These are phyloP conservation scores for Dichotomopilus funicola DNA, from an alignment of 2,329 filamentous ascomycete species.

Conservation along the genomic window DNA sequence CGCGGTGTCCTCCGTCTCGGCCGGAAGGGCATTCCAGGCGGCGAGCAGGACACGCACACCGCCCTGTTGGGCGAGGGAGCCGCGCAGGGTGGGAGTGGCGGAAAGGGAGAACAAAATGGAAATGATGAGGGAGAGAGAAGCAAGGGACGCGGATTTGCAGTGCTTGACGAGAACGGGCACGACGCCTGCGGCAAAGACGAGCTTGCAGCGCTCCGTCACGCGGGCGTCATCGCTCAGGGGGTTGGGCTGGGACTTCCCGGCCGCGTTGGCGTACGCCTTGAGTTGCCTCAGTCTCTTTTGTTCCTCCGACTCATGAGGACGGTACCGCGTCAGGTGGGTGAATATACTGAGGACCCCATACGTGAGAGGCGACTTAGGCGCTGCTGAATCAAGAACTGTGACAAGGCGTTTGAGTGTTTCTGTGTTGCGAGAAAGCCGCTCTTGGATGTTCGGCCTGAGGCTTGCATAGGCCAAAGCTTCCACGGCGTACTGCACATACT, in stretches of 20 bases:
- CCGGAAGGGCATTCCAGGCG: conserved; percentile 55
- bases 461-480: conserved; percentile 92
- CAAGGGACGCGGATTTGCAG: conserved; percentile 63
- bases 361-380: conserved; percentile 61
- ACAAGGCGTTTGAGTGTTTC: conserved; percentile 65
- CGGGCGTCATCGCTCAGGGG: conserved; percentile 69
- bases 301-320: conserved; percentile 74
- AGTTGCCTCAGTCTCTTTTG: conserved; percentile 87
- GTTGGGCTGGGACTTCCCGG: conserved; percentile 58
- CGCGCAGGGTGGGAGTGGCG: conserved; percentile 65
- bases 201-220: conserved; percentile 68
- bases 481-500: conserved; percentile 62
- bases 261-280: conserved; percentile 87
- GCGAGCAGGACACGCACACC: conserved; percentile 77
- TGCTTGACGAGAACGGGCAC: conserved; percentile 72
- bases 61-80: conserved; percentile 86
- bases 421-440: conserved; percentile 64
- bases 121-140: conserved; percentile 65
- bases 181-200: conserved; percentile 70
- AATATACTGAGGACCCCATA: conserved; percentile 86
- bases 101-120: conserved; percentile 74
- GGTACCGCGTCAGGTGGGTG: conserved; percentile 75
- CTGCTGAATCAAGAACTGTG: conserved; percentile 50
- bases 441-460: conserved; percentile 76
- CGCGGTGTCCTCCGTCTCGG: conserved; percentile 38